A percentile compares a stretch with the other conserved stretches of the same genome.
phyloP scores from a whole-genome alignment of 2,329 filamentous ascomycete genomes.

The Aureobasidium sp. region DNA sequence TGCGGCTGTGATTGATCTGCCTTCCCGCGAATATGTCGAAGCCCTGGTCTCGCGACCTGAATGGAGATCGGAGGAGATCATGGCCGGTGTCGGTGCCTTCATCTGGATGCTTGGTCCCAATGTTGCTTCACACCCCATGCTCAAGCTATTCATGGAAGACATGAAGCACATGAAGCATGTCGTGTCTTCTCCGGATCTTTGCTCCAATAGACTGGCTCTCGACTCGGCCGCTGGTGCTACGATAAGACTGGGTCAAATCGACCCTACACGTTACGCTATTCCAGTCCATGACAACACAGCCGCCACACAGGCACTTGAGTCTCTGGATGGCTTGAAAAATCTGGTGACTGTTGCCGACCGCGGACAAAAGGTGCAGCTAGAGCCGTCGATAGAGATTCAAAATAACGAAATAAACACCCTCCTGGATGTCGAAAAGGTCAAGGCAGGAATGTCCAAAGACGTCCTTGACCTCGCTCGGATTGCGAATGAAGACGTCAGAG shows the following conservation, averaged over 20 bases:
- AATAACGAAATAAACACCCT: slow-evolving; percentile 41
- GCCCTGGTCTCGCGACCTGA: slow-evolving; percentile 63
- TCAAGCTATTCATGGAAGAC: slow-evolving; percentile 62
- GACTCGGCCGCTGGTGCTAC: slow-evolving; percentile 58
- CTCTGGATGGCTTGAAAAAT: background rate
- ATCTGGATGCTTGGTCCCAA: slow-evolving; percentile 75
- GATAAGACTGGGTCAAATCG: slow-evolving; percentile 62
- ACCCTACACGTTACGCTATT: slow-evolving; percentile 63
- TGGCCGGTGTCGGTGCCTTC: slow-evolving; percentile 58
- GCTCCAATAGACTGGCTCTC: slow-evolving; percentile 66
- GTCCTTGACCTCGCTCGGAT: slow-evolving; percentile 47
- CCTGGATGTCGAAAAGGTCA: slow-evolving; percentile 41
- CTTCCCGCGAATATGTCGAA: slow-evolving; percentile 60
- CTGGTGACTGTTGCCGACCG: slow-evolving; percentile 26
- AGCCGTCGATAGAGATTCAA: slow-evolving; percentile 34
- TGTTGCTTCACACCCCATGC: slow-evolving; percentile 52
- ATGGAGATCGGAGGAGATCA: slow-evolving; percentile 57
- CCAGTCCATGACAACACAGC: slow-evolving; percentile 55
- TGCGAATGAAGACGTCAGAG: slow-evolving; percentile 30
- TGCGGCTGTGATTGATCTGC: slow-evolving; percentile 73
- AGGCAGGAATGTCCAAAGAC: slow-evolving; percentile 34
- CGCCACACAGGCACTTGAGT: slow-evolving; percentile 16
- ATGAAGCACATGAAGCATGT: slow-evolving; percentile 60
- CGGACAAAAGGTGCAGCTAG: slow-evolving; percentile 29
- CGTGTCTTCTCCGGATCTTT: slow-evolving; percentile 65